Base-by-base conservation (phyloP, 108 stramenopile species). In the Cyclostephanos invisitatus region DNA sequence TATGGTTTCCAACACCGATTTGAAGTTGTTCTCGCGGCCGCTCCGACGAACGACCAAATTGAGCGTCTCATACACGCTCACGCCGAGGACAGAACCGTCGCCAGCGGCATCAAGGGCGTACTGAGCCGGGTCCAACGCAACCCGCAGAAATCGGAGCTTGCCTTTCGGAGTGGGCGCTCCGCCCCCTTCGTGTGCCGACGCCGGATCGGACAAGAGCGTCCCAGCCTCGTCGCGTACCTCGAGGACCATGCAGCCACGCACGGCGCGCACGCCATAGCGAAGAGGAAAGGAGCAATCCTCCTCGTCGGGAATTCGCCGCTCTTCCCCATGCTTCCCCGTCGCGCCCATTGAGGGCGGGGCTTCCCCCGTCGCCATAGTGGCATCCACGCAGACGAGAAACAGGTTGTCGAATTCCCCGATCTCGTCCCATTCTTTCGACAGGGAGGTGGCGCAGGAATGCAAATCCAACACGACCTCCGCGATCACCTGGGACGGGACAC, bases 1-100 rank as follows among this genome's bases (percentile, higher is more conserved):
- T 35, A 98, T 96, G 8, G 96, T 97, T 70, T 96, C 96, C 28
- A 99, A 71, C 11, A 97, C 85, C 21, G 95, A 75, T 81, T 94
- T 97, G 87, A 97, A 97, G 78, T 98, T 99, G 71, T 99, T 98
- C 65, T 97, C 97, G 46, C 86, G 66, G 8, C 95, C 92, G 28
- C 94, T 84, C 9, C 98, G 74, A 38, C 97, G 74, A 7, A 99
- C 85, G 5, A 99, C 77, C 14, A 99, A 60, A 77, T 99, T 99
- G 24, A 96, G 83, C 2, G 73, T 81, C 57, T 91, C 62, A 70
- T 92, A 90, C 36, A 85, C 82, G 35, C 76, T 78, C 18, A 79
- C 85, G 64, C 96, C 84, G 53, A 56, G 72, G 71, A 64, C 66
- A 50, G 85, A 85, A 53, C 85, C 81, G 55, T 53, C 17, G 28